Evolutionary conservation across 1,284 basidiomycete species (phyloP).

Genomic region (Rhodotorula sp.): DNA sequence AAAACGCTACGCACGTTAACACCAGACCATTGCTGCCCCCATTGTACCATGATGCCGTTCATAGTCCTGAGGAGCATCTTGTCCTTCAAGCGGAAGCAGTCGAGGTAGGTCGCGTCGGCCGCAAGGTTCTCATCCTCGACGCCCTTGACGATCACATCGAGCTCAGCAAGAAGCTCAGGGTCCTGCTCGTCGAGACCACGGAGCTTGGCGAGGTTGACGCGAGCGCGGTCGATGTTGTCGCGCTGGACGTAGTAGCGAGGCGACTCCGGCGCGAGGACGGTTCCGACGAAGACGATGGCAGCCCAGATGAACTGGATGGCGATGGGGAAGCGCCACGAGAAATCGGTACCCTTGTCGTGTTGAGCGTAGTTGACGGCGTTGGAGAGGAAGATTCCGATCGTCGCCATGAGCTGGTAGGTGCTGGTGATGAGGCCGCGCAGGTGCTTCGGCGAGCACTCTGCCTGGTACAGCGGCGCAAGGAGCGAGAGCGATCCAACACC

Average conservation of each 20-base stretch:
- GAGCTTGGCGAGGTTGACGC: conserved; percentile 50
- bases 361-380: conserved; percentile 50
- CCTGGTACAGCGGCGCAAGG: conserved; percentile 53
- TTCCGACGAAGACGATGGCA: conserved; percentile 48
- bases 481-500: conserved; percentile 39
- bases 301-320: conserved; percentile 47
- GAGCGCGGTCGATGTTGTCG: conserved; percentile 49
- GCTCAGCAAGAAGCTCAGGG: conserved; percentile 47
- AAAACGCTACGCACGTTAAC: conserved; percentile 44
- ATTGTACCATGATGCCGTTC: conserved; percentile 46
- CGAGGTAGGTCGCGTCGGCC: conserved; percentile 47
- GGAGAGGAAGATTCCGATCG: conserved; percentile 47
- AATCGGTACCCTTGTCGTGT: conserved; percentile 45
- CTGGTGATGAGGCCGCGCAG: conserved; percentile 48
- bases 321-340: conserved; percentile 47
- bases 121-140: conserved; percentile 47
- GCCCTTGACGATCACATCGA: conserved; percentile 48
- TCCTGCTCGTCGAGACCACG: conserved; percentile 49
- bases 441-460: conserved; percentile 47
- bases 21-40: conserved; percentile 51
- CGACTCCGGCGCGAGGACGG: conserved; percentile 51
- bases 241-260: conserved; percentile 51
- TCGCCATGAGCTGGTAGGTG: conserved; percentile 53
- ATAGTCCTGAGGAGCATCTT: conserved; percentile 50
- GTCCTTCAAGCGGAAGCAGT: conserved; percentile 51